Conservation (phyloP, 2,329 filamentous ascomycete genomes). For the Colletotrichum sp. region DNA sequence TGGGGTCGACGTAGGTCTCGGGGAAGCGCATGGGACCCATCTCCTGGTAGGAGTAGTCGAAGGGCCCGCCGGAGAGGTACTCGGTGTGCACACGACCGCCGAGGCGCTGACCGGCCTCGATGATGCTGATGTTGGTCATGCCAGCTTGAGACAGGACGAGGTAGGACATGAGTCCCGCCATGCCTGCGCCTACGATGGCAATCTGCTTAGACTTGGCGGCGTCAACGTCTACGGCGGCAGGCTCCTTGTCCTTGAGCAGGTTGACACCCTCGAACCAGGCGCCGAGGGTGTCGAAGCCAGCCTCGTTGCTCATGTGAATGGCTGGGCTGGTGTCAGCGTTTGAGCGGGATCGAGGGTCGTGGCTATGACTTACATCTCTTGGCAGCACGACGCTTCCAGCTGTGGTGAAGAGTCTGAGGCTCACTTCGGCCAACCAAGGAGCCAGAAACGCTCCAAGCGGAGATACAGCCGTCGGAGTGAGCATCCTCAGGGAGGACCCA, state of each 20-base stretch:
- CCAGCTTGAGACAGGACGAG: constrained; percentile 56
- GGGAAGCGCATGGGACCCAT: constrained; percentile 72
- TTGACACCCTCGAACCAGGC: constrained; percentile 72
- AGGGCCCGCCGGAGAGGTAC: constrained; percentile 63
- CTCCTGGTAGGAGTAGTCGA: constrained; percentile 71
- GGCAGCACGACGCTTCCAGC: constrained; percentile 25
- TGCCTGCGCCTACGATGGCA: constrained; percentile 69
- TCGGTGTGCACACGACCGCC: constrained; percentile 69
- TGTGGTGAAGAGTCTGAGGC: constrained; percentile 33
- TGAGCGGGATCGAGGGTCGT: not conserved
- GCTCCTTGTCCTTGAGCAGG: constrained; percentile 59
- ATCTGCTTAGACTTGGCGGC: constrained; percentile 62
- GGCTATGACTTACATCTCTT: constrained; percentile 12
- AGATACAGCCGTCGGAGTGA: constrained; percentile 40
- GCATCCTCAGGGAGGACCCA: constrained; percentile 27
- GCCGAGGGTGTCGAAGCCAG: constrained; percentile 51
- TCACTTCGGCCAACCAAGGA: constrained; percentile 38
- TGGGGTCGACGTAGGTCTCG: constrained; percentile 51
- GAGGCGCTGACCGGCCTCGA: constrained; percentile 64
- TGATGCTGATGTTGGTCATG: constrained; percentile 64
- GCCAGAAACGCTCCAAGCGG: constrained; percentile 38
- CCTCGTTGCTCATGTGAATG: constrained; percentile 56
- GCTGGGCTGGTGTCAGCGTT: constrained; percentile 27
- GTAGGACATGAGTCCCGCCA: constrained; percentile 67
- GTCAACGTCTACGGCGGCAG: constrained; percentile 54